Percentiles rank a stretch among this genome's conserved stretches.
Conservation (phyloP, 306 rosid species). For the Vicia sativa region DNA sequence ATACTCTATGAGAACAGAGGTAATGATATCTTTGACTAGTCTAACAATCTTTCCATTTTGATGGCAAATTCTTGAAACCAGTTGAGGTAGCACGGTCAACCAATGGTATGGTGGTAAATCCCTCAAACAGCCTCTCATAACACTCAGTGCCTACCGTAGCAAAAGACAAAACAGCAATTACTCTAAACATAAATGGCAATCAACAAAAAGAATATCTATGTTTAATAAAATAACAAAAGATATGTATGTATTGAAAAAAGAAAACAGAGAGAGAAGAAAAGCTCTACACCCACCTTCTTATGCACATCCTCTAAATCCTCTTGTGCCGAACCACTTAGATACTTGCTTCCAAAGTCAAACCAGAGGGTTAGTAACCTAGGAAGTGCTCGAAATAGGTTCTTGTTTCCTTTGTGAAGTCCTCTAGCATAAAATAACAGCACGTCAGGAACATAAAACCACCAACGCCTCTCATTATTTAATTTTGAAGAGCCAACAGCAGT, state of each 20-base stretch:
- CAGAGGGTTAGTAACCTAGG: constrained; percentile 94
- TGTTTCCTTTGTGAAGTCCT: constrained; percentile 96
- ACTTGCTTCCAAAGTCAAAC: constrained; percentile 95
- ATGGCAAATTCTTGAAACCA: constrained; percentile 99
- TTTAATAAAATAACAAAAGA: constrained; percentile 4
- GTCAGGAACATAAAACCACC: constrained; percentile 93
- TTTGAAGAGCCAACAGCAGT: constrained; percentile 66
- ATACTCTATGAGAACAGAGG: constrained; percentile 80
- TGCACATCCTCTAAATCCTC: constrained; percentile 67
- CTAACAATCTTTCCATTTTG: constrained; percentile 85
- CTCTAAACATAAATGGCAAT: constrained; percentile 32
- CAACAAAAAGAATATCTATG: constrained; percentile 28
- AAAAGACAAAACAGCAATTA: constrained; percentile 37
- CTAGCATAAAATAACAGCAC: constrained; percentile 87
- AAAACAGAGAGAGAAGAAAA: constrained; percentile 33
- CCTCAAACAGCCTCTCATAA: constrained; percentile 83
- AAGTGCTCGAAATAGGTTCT: constrained; percentile 95
- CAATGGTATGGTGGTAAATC: constrained; percentile 93
- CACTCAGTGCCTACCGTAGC: constrained; percentile 61
- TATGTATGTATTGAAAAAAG: constrained; percentile 36
- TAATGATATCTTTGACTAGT: constrained; percentile 75
- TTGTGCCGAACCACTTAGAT: constrained; percentile 63
- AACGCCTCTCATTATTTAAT: constrained; percentile 62
- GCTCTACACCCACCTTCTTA: constrained; percentile 51
- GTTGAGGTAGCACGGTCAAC: constrained; percentile 92